Base-by-base conservation (phyloP, 306 rosid species). In the Boehmeria nivea region DNA sequence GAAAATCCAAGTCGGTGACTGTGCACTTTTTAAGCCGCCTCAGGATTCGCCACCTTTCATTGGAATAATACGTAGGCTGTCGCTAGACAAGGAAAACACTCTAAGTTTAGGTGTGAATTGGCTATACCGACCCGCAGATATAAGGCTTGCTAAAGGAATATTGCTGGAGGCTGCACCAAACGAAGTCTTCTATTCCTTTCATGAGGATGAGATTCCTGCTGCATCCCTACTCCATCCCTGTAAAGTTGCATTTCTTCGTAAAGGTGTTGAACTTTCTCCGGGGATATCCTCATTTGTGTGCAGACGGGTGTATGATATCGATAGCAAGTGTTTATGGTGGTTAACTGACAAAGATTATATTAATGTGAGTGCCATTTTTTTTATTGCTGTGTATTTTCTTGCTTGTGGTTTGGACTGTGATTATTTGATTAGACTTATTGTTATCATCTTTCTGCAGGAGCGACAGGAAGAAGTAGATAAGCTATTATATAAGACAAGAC, bases 101-200 rank as follows among this genome's bases (percentile, higher is more conserved):
- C 53, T 78, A 28, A 80, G 67, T 61, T 57, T 88, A 57, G 75
- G 82, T 60, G 94, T 88, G 15, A 84, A 70, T 74, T 84, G 94
- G 94, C 88, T 88, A 10, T 84, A 88, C 80, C 88, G 96, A 50
- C 62, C 94, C 25, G 72, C 74, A 68, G 94, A 84, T 72, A 73
- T 88, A 43, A 76, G 71, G 62, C 94, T 84, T 40, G 57, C 87
- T 65, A 76, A 84, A 68, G 86, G 81, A 27, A 72, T 75, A 72
- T 81, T 67, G 26, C 77, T 78, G 64, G 79, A 88, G 64, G 80
- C 90, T 46, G 73, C 76, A 45, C 96, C 87, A 12, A 88, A 88
- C 86, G 96, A 88, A 70, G 57, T 88, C 51, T 84, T 88, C 71
- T 88, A 82, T 77, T 78, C 96, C 76, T 85, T 88, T 78, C 96